A percentile compares a stretch with the other conserved stretches of the same genome.
Evolutionary conservation across 2,329 filamentous ascomycete genomes (phyloP).

Genomic region (Diaporthe sp.): DNA sequence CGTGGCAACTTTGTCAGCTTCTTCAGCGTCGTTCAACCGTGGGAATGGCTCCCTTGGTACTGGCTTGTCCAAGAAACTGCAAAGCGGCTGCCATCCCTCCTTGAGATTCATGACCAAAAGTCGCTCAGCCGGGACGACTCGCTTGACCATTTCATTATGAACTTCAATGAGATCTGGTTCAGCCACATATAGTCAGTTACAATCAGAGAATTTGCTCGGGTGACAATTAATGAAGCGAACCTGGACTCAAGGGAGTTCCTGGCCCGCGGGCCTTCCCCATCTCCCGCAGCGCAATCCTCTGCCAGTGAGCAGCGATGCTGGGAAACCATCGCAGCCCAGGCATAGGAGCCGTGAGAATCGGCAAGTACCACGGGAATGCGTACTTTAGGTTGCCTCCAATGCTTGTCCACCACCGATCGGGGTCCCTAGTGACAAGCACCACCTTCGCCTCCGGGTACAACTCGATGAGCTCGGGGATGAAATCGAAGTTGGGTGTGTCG

Average conservation of each 20-base stretch:
- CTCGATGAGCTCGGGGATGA: slow-evolving; percentile 57
- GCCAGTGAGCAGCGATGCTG: slow-evolving; percentile 15
- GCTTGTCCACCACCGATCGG: slow-evolving; percentile 49
- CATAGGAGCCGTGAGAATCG: slow-evolving; percentile 22
- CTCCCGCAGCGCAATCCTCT: not conserved
- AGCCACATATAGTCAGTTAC: not conserved
- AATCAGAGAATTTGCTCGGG: not conserved
- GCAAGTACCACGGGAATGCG: slow-evolving; percentile 15
- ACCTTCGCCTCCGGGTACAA: slow-evolving; percentile 60
- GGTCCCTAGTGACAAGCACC: slow-evolving; percentile 52
- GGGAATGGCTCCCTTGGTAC: slow-evolving; percentile 29
- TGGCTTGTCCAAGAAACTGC: slow-evolving; percentile 26
- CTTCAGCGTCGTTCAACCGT: slow-evolving; percentile 17
- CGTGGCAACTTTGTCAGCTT: slow-evolving; percentile 13
- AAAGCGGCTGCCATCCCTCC: slow-evolving; percentile 37
- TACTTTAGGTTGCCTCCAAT: slow-evolving; percentile 35
- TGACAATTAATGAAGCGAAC: not conserved
- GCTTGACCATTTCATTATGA: slow-evolving; percentile 29
- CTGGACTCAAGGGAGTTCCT: not conserved
- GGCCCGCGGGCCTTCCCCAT: slow-evolving; percentile 17
- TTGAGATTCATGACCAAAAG: slow-evolving; percentile 29
- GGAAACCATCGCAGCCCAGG: slow-evolving; percentile 33
- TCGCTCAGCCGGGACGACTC: slow-evolving; percentile 24
- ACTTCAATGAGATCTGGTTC: slow-evolving; percentile 25
- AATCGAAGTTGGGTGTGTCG: slow-evolving; percentile 54